A percentile compares a stretch with the other conserved stretches of the same genome.
These are phyloP conservation scores for Candida oleophila DNA, from an alignment of 805 yeast species.

Conservation along the genomic window DNA sequence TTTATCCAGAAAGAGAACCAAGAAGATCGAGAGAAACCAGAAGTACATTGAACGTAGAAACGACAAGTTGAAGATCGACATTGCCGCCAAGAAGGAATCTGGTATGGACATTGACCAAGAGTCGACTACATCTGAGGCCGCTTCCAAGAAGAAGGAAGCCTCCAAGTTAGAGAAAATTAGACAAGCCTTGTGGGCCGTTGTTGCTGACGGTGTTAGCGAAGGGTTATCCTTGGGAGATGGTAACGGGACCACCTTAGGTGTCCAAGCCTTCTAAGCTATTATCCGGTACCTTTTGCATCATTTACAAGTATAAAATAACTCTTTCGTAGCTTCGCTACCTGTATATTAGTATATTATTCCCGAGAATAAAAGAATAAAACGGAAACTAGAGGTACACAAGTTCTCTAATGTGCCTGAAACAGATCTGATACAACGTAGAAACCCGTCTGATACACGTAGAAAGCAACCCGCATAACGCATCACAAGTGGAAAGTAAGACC, in stretches of 20 bases:
- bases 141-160: conserved; percentile 18
- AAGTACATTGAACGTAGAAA: conserved; percentile 64
- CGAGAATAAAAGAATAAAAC: background rate
- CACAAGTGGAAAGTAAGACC: no score
- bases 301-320: background rate
- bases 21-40: conserved; percentile 77
- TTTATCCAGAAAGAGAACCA: conserved; percentile 72
- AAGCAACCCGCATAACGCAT: background rate
- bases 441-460: conserved; percentile 2
- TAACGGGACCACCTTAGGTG: conserved; percentile 84
- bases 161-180: conserved; percentile 50
- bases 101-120: conserved; percentile 52
- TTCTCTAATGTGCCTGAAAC: no score
- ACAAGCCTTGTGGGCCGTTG: conserved; percentile 69
- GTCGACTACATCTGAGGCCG: no score
- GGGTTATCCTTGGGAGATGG: conserved; percentile 50
- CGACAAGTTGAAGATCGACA: conserved; percentile 46
- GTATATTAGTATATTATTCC: background rate
- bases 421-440: no score
- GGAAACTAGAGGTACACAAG: background rate
- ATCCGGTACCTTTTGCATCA: background rate
- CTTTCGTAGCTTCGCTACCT: background rate
- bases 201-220: conserved; percentile 54
- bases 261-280: conserved; percentile 56
- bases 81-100: conserved; percentile 44